phyloP scores from a whole-genome alignment of 2,329 filamentous ascomycete genomes.

The Podosphaera leucotricha region DNA sequence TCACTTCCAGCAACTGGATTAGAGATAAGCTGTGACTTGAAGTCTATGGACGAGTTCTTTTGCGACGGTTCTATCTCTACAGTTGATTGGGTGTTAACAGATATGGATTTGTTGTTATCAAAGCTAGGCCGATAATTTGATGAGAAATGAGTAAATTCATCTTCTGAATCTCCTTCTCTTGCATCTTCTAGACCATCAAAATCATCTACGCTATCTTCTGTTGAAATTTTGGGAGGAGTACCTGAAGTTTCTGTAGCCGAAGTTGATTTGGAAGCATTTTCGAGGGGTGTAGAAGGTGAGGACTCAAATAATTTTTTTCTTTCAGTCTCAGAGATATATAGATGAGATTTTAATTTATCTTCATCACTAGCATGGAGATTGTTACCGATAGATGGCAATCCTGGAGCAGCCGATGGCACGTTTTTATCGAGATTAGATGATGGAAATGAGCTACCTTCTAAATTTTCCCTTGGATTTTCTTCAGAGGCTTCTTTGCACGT shows the following conservation, averaged over 20 bases:
- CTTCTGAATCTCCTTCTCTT: constrained; percentile 55
- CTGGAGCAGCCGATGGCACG: background rate
- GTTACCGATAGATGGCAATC: background rate
- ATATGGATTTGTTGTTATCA: constrained; percentile 62
- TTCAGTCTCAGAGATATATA: background rate
- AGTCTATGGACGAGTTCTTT: constrained; percentile 20
- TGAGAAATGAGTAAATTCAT: constrained; percentile 56
- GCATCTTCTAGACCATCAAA: constrained; percentile 70
- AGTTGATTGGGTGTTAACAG: constrained; percentile 33
- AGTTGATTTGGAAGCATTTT: constrained; percentile 1
- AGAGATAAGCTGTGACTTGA: constrained; percentile 4
- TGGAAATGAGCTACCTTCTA: background rate
- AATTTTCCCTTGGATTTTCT: background rate
- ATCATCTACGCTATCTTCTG: constrained; percentile 58
- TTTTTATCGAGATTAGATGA: background rate
- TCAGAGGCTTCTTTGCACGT: background rate
- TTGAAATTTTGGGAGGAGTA: constrained; percentile 24
- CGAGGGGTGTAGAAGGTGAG: constrained; percentile 8
- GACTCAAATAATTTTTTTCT: constrained; percentile 23
- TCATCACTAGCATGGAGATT: background rate
- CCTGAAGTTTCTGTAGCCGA: background rate
- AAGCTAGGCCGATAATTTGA: constrained; percentile 33
- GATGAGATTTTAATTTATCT: background rate
- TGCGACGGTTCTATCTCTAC: constrained; percentile 11
- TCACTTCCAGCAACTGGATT: constrained; percentile 19